Evolutionary conservation across 1,284 basidiomycete genomes (phyloP), one percentile per base, ranked within the genome.

Genomic region (Laetiporus sulphureus): DNA sequence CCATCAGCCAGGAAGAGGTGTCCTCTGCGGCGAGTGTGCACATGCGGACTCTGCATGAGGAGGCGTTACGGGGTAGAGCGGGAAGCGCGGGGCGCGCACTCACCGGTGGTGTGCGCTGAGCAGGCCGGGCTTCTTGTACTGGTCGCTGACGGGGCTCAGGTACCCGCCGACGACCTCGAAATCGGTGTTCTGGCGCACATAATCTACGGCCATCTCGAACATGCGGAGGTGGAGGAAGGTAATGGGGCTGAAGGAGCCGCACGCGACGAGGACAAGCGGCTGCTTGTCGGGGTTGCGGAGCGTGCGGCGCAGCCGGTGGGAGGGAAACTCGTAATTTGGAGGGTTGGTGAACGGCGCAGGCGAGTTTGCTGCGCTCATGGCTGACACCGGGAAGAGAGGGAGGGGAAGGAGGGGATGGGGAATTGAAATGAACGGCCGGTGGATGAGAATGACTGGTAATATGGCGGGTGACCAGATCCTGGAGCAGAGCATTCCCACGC

Each of bases 171-270:
- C 75, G 54, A 97, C 84, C 69, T 96, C 93, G 58, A 90, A 95
- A 51, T 92, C 79, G 48, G 91, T 92, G 55, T 89, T 90, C 59
- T 96, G 93, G 40, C 91, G 77, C 45, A 91, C 80, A 57, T 91
- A 93, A 68, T 97, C 93, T 66, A 87, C 90, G 44, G 93, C 93
- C 93, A 97, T 96, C 64, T 96, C 93, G 64, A 96, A 97, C 90
- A 97, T 96, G 45, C 93, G 87, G 29, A 91, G 81, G 58, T 85
- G 84, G 44, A 89, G 79, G 54, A 85, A 89, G 15, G 85, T 89
- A 48, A 89, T 77, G 13, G 83, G 84, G 59, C 80, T 86, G 72
- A 88, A 88, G 49, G 84, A 88, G 30, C 84, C 85, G 53, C 84
- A 88, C 44, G 81, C 84, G 44, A 90, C 81, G 50, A 88, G 74